These are phyloP conservation scores for Venturia carpophila DNA, from an alignment of 2,329 filamentous ascomycete species.

Conservation along the genomic window DNA sequence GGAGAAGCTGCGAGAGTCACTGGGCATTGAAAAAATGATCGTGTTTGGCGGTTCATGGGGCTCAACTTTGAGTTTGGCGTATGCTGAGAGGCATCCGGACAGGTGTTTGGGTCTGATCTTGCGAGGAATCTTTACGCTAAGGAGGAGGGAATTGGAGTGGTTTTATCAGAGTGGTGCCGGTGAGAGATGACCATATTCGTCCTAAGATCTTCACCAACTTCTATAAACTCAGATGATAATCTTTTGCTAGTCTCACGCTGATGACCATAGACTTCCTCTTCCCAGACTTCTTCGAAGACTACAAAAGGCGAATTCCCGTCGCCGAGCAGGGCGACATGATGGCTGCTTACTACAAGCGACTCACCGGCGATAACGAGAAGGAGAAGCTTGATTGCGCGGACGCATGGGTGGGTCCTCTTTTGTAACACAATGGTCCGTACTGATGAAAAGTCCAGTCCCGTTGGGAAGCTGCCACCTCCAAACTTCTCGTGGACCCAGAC, in stretches of 20 bases:
- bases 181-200: constrained; percentile 15
- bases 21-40: constrained; percentile 38
- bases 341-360: constrained; percentile 34
- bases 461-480: constrained; percentile 23
- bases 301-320: not conserved
- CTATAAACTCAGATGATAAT: not conserved
- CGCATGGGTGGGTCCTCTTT: constrained; percentile 33
- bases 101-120: constrained; percentile 35
- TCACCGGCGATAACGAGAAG: constrained; percentile 30
- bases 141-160: constrained; percentile 33
- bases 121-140: constrained; percentile 37
- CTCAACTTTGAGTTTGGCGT: constrained; percentile 38
- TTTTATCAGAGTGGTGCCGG: constrained; percentile 26
- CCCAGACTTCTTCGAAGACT: constrained; percentile 4
- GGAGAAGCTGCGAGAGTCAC: constrained; percentile 36
- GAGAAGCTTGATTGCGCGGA: constrained; percentile 28
- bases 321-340: constrained; percentile 29
- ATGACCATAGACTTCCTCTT: not conserved
- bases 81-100: constrained; percentile 37
- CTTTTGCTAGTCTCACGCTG: not conserved
- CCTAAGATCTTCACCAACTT: not conserved
- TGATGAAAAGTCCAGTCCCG: not conserved
- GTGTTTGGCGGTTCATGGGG: constrained; percentile 46
- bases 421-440: constrained; percentile 17
- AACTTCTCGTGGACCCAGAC: constrained; percentile 23